Evolutionary conservation across 1,284 basidiomycete genomes (phyloP).

Genomic region (Cutaneotrichosporon arboriforme): DNA sequence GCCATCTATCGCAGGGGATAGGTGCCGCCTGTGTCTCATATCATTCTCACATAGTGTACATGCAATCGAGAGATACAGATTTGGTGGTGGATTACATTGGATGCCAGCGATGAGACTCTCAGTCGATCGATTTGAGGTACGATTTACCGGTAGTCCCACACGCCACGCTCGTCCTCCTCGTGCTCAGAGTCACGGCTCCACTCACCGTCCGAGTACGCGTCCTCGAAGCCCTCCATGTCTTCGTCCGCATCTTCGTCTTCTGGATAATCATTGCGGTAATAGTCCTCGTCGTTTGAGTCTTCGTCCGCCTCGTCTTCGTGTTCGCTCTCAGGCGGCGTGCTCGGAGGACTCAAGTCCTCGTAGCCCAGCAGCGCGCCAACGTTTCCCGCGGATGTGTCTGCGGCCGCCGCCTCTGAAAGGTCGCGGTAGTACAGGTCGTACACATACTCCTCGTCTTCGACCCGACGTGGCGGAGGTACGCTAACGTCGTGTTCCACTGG

Average conservation of each 20-base stretch:
- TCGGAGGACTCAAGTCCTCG: conserved; percentile 36
- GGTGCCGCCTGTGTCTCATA: no score
- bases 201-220: conserved; percentile 28
- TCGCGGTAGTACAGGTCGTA: conserved; percentile 49
- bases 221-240: conserved; percentile 41
- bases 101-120: no score
- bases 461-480: neutral
- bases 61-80: no score
- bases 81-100: no score
- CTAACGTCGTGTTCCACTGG: conserved; percentile 21
- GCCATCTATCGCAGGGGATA: conserved; percentile 32
- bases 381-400: conserved; percentile 1
- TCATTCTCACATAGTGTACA: no score
- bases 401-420: conserved; percentile 12
- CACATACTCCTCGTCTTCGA: conserved; percentile 41
- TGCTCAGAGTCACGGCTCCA: conserved; percentile 26
- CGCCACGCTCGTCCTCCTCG: conserved; percentile 24
- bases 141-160: conserved; percentile 34
- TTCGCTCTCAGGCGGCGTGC: conserved; percentile 37
- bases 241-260: conserved; percentile 49
- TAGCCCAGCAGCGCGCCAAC: conserved; percentile 32
- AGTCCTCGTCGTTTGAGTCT: conserved; percentile 49
- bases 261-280: conserved; percentile 49
- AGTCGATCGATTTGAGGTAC: no score
- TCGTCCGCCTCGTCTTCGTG: conserved; percentile 49